Evolutionary conservation across 768 basidiomycete species (phyloP).

Genomic region (Nidularia sp.): DNA sequence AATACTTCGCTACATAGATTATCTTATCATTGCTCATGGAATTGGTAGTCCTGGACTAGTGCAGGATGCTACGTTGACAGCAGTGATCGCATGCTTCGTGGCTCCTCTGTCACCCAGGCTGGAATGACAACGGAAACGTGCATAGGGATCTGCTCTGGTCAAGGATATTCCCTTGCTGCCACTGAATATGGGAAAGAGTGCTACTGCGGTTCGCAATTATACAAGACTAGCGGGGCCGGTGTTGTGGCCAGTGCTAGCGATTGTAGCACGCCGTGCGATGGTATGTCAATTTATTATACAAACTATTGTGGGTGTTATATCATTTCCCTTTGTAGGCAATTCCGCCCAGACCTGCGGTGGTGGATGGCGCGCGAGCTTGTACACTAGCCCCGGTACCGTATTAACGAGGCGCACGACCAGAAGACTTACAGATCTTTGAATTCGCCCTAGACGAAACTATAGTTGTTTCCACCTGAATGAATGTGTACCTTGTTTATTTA

Average conservation of each 20-base stretch:
- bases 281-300: constrained; percentile 13
- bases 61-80: constrained; percentile 28
- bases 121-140: constrained; percentile 27
- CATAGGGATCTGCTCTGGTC: constrained; percentile 17
- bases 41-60: constrained; percentile 16
- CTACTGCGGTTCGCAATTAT: constrained; percentile 25
- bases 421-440: too few species aligned
- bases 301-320: neutral
- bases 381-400: constrained; percentile 4
- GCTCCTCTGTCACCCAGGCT: constrained; percentile 7
- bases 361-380: constrained; percentile 26
- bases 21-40: too few species aligned
- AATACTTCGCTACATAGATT: too few species aligned
- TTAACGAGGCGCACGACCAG: neutral
- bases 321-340: constrained; percentile 13
- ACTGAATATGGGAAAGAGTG: constrained; percentile 29
- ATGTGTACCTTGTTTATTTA: too few species aligned
- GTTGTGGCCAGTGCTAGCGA: constrained; percentile 9
- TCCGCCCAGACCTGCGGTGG: constrained; percentile 26
- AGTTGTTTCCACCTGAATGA: too few species aligned
- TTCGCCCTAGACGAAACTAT: too few species aligned
- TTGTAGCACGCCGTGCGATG: constrained; percentile 25
- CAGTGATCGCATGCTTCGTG: constrained; percentile 22
- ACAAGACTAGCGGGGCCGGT: constrained; percentile 16
- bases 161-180: constrained; percentile 26